Conservation (phyloP, 352 stramenopile species). For the Blastocystis sp. region DNA sequence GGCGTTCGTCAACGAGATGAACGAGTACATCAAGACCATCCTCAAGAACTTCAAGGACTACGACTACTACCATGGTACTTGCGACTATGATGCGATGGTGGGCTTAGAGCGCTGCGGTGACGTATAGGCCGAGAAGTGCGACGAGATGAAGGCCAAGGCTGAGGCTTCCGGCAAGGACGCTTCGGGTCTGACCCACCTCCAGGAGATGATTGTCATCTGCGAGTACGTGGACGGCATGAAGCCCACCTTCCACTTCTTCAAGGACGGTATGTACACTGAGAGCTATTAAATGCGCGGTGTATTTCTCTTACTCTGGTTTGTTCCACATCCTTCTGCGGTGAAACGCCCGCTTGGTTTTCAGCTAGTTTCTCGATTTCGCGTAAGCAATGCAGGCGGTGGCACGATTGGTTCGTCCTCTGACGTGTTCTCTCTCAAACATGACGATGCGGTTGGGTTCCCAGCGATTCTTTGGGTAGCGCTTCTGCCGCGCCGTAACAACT, state of each 20-base stretch:
- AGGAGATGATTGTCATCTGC: constrained; percentile 70
- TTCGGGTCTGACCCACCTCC: constrained; percentile 57
- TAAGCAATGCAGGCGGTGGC: not conserved
- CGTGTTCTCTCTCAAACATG: not conserved
- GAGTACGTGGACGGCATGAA: constrained; percentile 67
- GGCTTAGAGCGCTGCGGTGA: not conserved
- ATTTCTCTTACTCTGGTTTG: constrained; percentile 25
- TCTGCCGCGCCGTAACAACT: not conserved
- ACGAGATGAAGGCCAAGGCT: constrained; percentile 68
- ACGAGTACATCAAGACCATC: constrained; percentile 67
- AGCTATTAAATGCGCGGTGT: constrained; percentile 61
- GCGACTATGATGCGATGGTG: constrained; percentile 66
- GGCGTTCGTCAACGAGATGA: constrained; percentile 69
- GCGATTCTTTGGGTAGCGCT: constrained; percentile 4
- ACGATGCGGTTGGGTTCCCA: not conserved
- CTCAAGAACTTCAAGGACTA: constrained; percentile 70
- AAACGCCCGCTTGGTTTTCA: constrained; percentile 16
- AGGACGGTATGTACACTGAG: constrained; percentile 70
- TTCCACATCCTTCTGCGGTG: constrained; percentile 9
- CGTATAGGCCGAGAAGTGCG: constrained; percentile 26
- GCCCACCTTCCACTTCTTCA: constrained; percentile 71
- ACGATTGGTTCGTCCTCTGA: not conserved
- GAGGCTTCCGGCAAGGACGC: constrained; percentile 68
- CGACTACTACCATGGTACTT: constrained; percentile 69
- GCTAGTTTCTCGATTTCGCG: not conserved